phyloP scores from a whole-genome alignment of 2,329 filamentous ascomycete genomes.

The Botrytis byssoidea region DNA sequence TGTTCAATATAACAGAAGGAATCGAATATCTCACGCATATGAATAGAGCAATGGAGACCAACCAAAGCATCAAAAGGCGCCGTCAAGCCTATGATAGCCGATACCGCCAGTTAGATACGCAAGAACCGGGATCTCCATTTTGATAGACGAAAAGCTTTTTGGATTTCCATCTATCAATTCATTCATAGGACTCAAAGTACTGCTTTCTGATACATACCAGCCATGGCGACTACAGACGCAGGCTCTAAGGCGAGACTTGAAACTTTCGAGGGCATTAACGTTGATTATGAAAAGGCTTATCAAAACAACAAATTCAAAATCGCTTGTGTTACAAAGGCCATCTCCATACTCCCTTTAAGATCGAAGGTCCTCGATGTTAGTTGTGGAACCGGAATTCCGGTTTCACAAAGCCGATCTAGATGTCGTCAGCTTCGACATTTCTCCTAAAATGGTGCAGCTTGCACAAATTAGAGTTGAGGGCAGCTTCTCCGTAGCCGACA shows the following conservation, averaged over 20 bases:
- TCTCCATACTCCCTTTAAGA: neutral
- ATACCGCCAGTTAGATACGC: neutral
- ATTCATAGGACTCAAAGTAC: neutral
- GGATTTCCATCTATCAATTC: neutral
- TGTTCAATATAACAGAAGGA: no score
- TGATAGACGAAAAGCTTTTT: neutral
- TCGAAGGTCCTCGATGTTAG: constrained; percentile 37
- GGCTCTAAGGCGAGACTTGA: constrained; percentile 29
- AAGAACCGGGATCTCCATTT: neutral
- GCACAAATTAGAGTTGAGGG: constrained; percentile 21
- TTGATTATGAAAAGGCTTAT: constrained; percentile 19
- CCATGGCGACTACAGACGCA: constrained; percentile 18
- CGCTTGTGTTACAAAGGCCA: neutral
- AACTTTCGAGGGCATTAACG: constrained; percentile 21
- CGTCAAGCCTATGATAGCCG: constrained; percentile 8
- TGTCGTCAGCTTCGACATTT: constrained; percentile 35
- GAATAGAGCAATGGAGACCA: no score
- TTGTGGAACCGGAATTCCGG: constrained; percentile 40
- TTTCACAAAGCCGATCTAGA: constrained; percentile 30
- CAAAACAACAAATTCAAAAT: constrained; percentile 11
- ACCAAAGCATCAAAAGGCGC: no score
- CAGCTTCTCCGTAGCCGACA: constrained; percentile 24
- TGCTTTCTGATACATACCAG: neutral
- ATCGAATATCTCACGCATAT: no score
- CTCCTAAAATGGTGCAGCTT: constrained; percentile 36